A percentile compares a stretch with the other conserved stretches of the same genome.
These are phyloP conservation scores for Salix exigua DNA, from an alignment of 345 rosid species.

Conservation along the genomic window DNA sequence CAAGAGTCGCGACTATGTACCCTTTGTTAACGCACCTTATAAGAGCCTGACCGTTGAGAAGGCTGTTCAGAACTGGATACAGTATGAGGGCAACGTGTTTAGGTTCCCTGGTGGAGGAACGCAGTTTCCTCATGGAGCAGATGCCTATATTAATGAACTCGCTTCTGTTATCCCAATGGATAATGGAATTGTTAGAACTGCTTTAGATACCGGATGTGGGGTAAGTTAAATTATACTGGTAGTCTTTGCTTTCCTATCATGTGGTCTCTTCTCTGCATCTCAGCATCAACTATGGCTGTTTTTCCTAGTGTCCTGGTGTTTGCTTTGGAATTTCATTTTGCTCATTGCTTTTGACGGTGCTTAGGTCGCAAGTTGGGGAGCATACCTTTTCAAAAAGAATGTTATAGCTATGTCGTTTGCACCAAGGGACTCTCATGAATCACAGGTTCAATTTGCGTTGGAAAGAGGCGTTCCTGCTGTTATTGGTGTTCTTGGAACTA, in stretches of 20 bases:
- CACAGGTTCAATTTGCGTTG: constrained; percentile 33
- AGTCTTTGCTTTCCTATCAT: not conserved
- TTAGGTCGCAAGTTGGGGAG: constrained; percentile 36
- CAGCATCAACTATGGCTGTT: not conserved
- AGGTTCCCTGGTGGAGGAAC: constrained; percentile 34
- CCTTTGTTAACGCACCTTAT: constrained; percentile 34
- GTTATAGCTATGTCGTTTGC: constrained; percentile 34
- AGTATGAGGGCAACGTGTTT: constrained; percentile 27
- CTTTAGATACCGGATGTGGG: constrained; percentile 31
- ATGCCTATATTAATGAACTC: constrained; percentile 28
- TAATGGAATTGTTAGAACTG: constrained; percentile 35
- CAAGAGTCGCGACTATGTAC: constrained; percentile 28
- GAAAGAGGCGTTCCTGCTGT: constrained; percentile 39
- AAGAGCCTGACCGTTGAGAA: constrained; percentile 37
- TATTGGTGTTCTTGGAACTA: constrained; percentile 31
- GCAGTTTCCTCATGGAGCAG: constrained; percentile 32
- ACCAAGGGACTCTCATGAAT: constrained; percentile 36
- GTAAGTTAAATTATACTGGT: constrained; percentile 1
- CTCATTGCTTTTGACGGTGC: not conserved
- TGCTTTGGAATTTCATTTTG: not conserved
- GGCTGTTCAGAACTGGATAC: constrained; percentile 36
- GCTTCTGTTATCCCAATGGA: constrained; percentile 31
- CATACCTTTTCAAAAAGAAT: constrained; percentile 31
- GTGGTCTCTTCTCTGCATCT: not conserved
- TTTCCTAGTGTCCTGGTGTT: not conserved